phyloP scores from a whole-genome alignment of 768 basidiomycete genomes.

The Mycena rebaudengoi region DNA sequence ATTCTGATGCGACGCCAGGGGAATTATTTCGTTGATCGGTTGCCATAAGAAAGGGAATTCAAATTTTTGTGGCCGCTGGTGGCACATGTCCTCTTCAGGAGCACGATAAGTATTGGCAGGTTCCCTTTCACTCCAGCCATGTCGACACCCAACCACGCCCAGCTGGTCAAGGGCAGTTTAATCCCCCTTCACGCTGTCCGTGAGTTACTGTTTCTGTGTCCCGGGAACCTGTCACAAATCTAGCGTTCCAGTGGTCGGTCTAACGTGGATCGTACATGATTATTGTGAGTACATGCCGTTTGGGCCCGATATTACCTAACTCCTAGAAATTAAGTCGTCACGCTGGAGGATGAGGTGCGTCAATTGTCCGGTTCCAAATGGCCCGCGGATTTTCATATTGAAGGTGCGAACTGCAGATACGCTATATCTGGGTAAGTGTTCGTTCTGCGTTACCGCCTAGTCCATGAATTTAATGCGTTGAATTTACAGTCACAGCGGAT shows the following conservation, averaged over 20 bases:
- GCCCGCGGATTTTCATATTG: too few species aligned
- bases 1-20: too few species aligned
- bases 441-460: not conserved
- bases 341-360: conserved; percentile 44
- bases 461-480: not conserved
- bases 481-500: conserved; percentile 48
- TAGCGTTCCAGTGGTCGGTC: conserved; percentile 34
- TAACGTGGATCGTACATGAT: conserved; percentile 50
- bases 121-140: too few species aligned
- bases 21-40: too few species aligned
- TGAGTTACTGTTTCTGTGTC: conserved; percentile 11
- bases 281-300: conserved; percentile 42
- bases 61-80: too few species aligned
- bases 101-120: too few species aligned
- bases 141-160: too few species aligned
- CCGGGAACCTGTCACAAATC: not conserved
- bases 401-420: conserved; percentile 42
- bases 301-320: too few species aligned
- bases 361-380: not conserved
- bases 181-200: conserved; percentile 30
- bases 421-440: conserved; percentile 48
- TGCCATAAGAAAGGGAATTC: too few species aligned
- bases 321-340: conserved; percentile 33
- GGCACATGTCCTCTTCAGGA: too few species aligned
- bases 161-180: conserved; percentile 26